These are phyloP conservation scores for Hymenotorrendiella dingleyae DNA, from an alignment of 2,329 filamentous ascomycete genomes.

Conservation along the genomic window DNA sequence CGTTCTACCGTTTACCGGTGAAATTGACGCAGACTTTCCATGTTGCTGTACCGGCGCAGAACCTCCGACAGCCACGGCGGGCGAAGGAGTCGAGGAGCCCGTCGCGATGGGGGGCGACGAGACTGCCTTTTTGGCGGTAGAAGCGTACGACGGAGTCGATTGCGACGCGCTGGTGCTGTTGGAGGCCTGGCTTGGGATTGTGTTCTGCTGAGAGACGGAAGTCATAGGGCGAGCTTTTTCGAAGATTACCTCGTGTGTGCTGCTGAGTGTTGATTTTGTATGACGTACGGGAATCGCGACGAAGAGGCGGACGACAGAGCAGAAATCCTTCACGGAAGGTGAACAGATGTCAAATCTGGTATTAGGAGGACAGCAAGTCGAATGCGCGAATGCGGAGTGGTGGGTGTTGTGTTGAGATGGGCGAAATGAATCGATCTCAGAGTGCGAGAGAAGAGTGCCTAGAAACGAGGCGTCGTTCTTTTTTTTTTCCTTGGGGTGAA, in stretches of 20 bases:
- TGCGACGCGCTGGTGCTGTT: constrained; percentile 47
- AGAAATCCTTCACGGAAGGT: constrained; percentile 24
- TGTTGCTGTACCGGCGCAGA: constrained; percentile 48
- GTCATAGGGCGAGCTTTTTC: constrained; percentile 30
- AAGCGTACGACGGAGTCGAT: constrained; percentile 60
- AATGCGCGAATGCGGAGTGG: constrained; percentile 7
- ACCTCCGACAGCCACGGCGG: constrained; percentile 50
- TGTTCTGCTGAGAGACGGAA: constrained; percentile 30
- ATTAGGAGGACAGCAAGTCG: constrained; percentile 11
- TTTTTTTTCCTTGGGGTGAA: constrained; percentile 15
- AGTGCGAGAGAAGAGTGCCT: constrained; percentile 16
- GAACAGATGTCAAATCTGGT: constrained; percentile 25
- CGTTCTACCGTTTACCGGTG: constrained; percentile 80
- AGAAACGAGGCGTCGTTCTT: constrained; percentile 17
- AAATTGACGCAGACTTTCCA: constrained; percentile 61
- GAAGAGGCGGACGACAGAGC: constrained; percentile 9
- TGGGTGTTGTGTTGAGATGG: constrained; percentile 23
- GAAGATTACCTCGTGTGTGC: constrained; percentile 22
- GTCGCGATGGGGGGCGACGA: constrained; percentile 56
- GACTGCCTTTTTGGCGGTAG: constrained; percentile 58
- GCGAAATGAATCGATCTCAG: constrained; percentile 31
- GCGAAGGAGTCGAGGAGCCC: constrained; percentile 48
- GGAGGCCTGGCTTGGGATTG: constrained; percentile 42
- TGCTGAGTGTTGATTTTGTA: constrained; percentile 16
- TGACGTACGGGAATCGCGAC: constrained; percentile 31